These are phyloP conservation scores for Thymus mandschuricus DNA, from an alignment of 257 asterid genomes.

Conservation along the genomic window DNA sequence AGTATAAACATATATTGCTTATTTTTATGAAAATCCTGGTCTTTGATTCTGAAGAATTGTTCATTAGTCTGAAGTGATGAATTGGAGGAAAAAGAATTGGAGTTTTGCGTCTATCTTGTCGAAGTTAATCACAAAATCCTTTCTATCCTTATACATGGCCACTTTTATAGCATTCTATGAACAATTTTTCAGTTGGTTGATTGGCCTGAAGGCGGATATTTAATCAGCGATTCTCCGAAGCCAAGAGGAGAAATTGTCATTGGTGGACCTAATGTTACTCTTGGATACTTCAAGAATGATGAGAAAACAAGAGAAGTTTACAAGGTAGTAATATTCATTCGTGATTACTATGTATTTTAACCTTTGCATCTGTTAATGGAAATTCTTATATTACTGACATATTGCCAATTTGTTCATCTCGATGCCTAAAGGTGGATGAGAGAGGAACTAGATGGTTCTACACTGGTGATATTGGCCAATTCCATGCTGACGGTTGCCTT, in stretches of 20 bases:
- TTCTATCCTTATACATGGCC: conserved; percentile 1
- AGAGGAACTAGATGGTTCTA: conserved; percentile 92
- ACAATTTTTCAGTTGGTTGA: conserved; percentile 69
- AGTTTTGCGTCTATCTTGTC: background rate
- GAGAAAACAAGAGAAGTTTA: conserved; percentile 88
- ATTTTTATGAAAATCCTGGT: background rate
- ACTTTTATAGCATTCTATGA: background rate
- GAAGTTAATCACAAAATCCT: conserved; percentile 3
- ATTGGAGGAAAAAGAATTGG: background rate
- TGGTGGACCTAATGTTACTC: conserved; percentile 94
- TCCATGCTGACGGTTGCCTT: conserved; percentile 91
- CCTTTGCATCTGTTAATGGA: background rate
- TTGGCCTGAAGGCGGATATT: conserved; percentile 96
- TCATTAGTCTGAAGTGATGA: background rate
- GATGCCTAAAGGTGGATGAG: conserved; percentile 68
- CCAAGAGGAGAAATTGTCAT: conserved; percentile 93
- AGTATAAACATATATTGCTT: background rate
- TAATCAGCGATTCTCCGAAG: conserved; percentile 75
- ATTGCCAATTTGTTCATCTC: background rate
- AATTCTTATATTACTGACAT: conserved; percentile 16
- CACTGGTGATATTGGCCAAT: conserved; percentile 88
- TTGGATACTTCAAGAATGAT: conserved; percentile 89
- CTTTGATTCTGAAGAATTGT: background rate
- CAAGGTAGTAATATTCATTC: conserved; percentile 56
- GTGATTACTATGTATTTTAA: background rate